Evolutionary conservation across 306 rosid species (phyloP), one percentile per base, ranked within the genome.

Genomic region (Inga laurina): DNA sequence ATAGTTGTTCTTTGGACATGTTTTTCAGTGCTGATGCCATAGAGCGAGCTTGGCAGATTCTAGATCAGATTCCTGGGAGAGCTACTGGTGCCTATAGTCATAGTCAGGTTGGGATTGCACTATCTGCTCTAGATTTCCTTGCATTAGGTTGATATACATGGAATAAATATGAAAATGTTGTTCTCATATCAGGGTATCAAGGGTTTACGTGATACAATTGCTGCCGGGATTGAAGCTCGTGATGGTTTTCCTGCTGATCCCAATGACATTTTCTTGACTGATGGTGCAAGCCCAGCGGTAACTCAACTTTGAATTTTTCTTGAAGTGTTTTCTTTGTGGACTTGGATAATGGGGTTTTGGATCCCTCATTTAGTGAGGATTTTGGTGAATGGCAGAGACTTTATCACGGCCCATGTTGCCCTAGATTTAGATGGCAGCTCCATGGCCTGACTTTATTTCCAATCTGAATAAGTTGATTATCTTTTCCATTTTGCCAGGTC

Each of bases 71-170:
- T 76, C 93, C 95, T 44, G 95, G 93, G 83, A 87, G 95, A 82
- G 93, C 93, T 57, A 88, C 92, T 65, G 95, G 95, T 75, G 95
- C 95, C 82, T 91, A 91, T 79, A 91, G 95, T 79, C 95, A 91
- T 75, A 91, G 93, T 82, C 92, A 90, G 91, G 95, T 90, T 65
- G 72, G 75, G 64, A 73, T 73, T 48, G 43, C 61, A 24, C 35
- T 48, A 6, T 72, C 37, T 46, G 22, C 59, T 48, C 62, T 52
- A 45, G 49, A 56, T 76, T 59, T 35, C 79, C 77, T 72, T 27
- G 62, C 43, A 8, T 77, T 44, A 52, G 46, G 27, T 10, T 41
- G 56, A 59, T 77, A 22, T 74, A 12, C 37, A 30, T 22, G 39
- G 69, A 19, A 16, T 79, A n/a, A 32, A 14, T 7, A 15, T 62